Percentiles rank a stretch among this genome's conserved stretches.
Conservation (phyloP, 176 grass and related monocot species). For the Elaeis guineensis region DNA sequence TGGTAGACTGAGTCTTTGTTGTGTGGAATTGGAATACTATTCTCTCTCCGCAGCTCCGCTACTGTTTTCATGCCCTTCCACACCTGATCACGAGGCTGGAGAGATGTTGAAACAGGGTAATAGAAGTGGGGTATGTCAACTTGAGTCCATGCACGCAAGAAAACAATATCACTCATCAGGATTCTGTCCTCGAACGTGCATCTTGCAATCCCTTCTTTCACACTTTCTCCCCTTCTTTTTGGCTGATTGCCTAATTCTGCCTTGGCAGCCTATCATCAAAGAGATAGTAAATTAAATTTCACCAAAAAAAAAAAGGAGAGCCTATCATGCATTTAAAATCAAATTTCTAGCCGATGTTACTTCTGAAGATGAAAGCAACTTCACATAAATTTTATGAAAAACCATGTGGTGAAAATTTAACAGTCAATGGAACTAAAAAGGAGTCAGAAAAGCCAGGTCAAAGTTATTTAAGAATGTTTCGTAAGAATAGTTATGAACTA, state of each 20-base stretch:
- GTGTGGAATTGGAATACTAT: constrained; percentile 55
- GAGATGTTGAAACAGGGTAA: constrained; percentile 64
- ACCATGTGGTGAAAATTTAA: no score
- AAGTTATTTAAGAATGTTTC: no score
- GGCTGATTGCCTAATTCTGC: constrained; percentile 46
- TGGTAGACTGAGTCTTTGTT: constrained; percentile 90
- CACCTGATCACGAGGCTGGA: constrained; percentile 51
- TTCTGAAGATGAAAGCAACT: no score
- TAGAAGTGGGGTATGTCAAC: constrained; percentile 63
- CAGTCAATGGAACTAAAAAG: no score
- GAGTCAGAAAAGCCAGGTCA: no score
- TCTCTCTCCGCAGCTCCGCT: constrained; percentile 51
- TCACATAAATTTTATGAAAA: no score
- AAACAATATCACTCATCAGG: constrained; percentile 98
- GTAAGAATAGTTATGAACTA: no score
- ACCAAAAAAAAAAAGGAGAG: no score
- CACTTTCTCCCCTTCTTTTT: constrained; percentile 55
- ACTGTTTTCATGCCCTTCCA: constrained; percentile 94
- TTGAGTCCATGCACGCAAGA: constrained; percentile 84
- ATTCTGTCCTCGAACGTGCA: constrained; percentile 98
- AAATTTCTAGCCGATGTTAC: no score
- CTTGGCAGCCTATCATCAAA: constrained; percentile 66
- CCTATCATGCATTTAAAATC: no score
- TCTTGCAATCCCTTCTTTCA: constrained; percentile 76
- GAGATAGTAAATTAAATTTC: background rate